Base-by-base conservation (phyloP, 2,329 filamentous ascomycete species). In the Alternaria consortialis region DNA sequence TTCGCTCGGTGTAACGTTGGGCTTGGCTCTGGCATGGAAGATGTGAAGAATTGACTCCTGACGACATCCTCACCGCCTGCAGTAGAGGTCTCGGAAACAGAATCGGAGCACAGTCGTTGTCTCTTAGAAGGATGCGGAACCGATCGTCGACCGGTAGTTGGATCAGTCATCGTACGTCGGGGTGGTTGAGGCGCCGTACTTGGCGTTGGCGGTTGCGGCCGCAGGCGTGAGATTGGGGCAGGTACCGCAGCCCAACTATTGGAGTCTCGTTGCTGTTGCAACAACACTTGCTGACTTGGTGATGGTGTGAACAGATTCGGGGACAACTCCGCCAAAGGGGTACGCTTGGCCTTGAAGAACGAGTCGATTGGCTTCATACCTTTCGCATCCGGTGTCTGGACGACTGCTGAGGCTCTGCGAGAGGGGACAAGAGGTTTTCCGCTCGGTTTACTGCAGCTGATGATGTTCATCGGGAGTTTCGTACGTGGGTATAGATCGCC, bases 401-500 rank as follows among this genome's bases (percentile, higher is more conserved):
- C 56, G 8, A 63, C 43, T 0, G 68, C 42, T 3, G 72, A 70
- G 7, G 56, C 56, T 31, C 58, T 57, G 50, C 64, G 64, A n/a
- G 81, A 75, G 2, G 80, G 82, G 46, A 80, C 68, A 73, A 80
- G 68, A 71, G 77, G 69, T 44, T 71, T 74, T 23, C 60, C 63
- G 29, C 73, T 73, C 46, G 78, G 67, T 46, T 74, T 73, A 39
- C 76, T 64, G 62, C 77, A 80, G 54, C 71, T 66, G 15, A 47
- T 53, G n/a, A 74, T 32, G 7, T 74, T 65, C 48, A 89, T 84
- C 2, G 84, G 85, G 61, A 89, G 77, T 78, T 97, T 98, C 1
- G 93, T 96, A 67, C 94, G 95, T 2, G 95, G 95, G 76, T 98
- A 90, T 46, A 97, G 79, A 68, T 97, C 91, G 36, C 95, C 95